Conservation (phyloP, 2,329 filamentous ascomycete species). For the Calonectria leucothoes region DNA sequence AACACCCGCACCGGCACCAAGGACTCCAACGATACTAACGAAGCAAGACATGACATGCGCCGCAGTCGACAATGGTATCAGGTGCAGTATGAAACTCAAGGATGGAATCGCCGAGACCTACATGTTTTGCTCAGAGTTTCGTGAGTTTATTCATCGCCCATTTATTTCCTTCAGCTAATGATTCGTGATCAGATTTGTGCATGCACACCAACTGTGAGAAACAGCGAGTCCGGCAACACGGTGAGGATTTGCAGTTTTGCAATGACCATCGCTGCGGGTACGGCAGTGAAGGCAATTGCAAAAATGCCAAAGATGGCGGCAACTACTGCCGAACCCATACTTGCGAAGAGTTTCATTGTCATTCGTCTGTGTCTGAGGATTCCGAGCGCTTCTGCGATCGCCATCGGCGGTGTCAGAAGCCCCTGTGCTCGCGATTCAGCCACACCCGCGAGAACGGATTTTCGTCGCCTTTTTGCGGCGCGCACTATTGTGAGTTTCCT, state of each 20-base stretch:
- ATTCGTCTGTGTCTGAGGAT: constrained; percentile 33
- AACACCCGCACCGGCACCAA: no score
- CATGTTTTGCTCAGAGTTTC: constrained; percentile 41
- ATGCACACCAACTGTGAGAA: constrained; percentile 36
- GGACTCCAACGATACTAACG: constrained; percentile 15
- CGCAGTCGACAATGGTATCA: constrained; percentile 37
- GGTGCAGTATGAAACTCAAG: constrained; percentile 37
- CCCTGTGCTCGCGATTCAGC: constrained; percentile 39
- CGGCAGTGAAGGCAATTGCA: constrained; percentile 32
- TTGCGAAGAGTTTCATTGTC: constrained; percentile 40
- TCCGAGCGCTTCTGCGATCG: constrained; percentile 42
- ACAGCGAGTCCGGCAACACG: constrained; percentile 30
- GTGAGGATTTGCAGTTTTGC: constrained; percentile 40
- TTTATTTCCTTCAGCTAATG: constrained; percentile 1
- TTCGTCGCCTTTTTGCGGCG: constrained; percentile 40
- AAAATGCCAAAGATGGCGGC: constrained; percentile 26
- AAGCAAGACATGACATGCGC: constrained; percentile 36
- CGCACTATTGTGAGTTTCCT: constrained; percentile 43
- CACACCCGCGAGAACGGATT: constrained; percentile 41
- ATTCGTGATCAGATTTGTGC: constrained; percentile 41
- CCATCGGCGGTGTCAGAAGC: constrained; percentile 40
- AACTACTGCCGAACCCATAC: constrained; percentile 43
- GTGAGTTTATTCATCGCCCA: constrained; percentile 16
- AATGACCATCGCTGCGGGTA: constrained; percentile 43
- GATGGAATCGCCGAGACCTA: constrained; percentile 25